phyloP scores from a whole-genome alignment of 768 basidiomycete species.

The Polyporus arcularius region DNA sequence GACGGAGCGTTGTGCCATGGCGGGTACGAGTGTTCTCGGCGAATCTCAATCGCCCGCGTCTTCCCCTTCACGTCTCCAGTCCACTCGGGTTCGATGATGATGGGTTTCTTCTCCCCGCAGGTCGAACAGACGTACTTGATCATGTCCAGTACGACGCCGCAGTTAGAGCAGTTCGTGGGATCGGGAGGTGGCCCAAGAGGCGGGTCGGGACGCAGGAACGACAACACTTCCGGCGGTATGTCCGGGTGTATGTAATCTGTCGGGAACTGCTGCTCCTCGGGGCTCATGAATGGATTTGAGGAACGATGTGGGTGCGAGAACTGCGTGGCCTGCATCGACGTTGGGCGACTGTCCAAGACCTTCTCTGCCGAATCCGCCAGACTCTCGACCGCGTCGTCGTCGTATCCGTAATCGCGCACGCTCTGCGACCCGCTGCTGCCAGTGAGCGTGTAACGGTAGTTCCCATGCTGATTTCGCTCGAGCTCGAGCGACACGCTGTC shows the following conservation, averaged over 20 bases:
- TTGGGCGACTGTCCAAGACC: conserved; percentile 50
- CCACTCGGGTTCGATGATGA: conserved; percentile 20
- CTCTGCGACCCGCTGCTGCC: conserved; percentile 50
- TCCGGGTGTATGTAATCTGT: conserved; percentile 33
- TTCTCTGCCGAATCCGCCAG: conserved; percentile 16
- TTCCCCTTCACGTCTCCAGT: conserved; percentile 48
- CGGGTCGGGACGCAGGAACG: conserved; percentile 42
- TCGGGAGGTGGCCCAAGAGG: conserved; percentile 63
- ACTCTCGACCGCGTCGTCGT: conserved; percentile 36
- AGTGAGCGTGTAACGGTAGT: conserved; percentile 77
- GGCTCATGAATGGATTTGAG: conserved; percentile 17
- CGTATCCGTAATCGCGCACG: conserved; percentile 54
- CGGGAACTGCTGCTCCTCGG: conserved; percentile 20
- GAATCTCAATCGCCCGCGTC: conserved; percentile 38
- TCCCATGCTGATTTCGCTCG: conserved; percentile 65
- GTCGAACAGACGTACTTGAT: conserved; percentile 89
- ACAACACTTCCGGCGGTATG: conserved; percentile 54
- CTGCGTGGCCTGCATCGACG: conserved; percentile 53
- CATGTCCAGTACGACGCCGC: conserved; percentile 71
- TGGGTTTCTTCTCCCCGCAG: conserved; percentile 76
- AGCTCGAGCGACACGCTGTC: conserved; percentile 53
- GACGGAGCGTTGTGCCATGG: conserved; percentile 16
- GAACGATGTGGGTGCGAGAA: conserved; percentile 19
- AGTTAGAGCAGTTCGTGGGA: conserved; percentile 83
- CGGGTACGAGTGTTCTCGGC: conserved; percentile 23